Percentiles rank a stretch among this genome's conserved stretches.
Evolutionary conservation across 2,329 filamentous ascomycete genomes (phyloP).

Genomic region (Stemphylium beticola): DNA sequence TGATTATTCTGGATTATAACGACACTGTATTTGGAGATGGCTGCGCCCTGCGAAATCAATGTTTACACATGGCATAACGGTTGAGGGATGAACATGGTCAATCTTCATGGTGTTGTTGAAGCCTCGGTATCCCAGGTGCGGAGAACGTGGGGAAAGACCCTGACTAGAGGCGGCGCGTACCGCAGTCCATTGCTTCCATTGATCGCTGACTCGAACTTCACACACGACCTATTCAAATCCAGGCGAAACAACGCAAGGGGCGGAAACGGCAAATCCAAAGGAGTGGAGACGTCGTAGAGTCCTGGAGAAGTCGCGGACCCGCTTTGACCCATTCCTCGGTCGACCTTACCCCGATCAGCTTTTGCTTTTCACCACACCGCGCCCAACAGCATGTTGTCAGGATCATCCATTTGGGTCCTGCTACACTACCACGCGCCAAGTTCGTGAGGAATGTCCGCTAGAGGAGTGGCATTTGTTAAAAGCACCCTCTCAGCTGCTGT

Average conservation of each 20-base stretch:
- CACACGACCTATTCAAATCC: neutral
- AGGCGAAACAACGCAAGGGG: neutral
- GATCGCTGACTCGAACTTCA: neutral
- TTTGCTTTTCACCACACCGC: too few species aligned
- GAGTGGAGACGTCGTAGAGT: neutral
- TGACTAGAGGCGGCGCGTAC: neutral
- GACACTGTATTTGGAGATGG: neutral
- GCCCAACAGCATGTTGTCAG: too few species aligned
- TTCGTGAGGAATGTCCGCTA: too few species aligned
- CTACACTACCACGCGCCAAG: too few species aligned
- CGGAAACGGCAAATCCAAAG: neutral
- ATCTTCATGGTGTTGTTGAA: neutral
- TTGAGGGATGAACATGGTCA: neutral
- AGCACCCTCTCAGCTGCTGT: too few species aligned
- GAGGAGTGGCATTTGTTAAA: too few species aligned
- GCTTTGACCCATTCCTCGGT: too few species aligned
- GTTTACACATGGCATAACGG: neutral
- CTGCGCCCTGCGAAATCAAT: neutral
- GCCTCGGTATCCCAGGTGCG: slow-evolving; percentile 30
- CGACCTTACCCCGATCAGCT: too few species aligned
- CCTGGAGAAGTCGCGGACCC: too few species aligned
- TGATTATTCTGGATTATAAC: neutral
- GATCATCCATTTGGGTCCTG: too few species aligned
- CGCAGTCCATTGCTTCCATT: neutral
- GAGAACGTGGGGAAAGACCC: slow-evolving; percentile 28